Base-by-base conservation (phyloP, 1,284 basidiomycete species). In the Abortiporus biennis region DNA sequence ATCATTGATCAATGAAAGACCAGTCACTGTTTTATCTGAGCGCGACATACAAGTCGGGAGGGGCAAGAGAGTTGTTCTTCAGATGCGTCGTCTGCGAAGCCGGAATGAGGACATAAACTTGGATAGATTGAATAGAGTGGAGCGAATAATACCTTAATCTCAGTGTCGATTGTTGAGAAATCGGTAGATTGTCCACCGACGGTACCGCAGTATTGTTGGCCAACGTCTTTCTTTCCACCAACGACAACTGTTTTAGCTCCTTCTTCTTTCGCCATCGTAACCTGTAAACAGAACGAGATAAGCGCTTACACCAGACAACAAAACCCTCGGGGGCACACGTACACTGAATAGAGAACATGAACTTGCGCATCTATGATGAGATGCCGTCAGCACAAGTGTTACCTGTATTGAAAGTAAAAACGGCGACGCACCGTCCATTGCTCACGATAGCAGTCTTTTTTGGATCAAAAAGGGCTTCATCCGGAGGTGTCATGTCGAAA, bases 341-440 rank as follows among this genome's bases (percentile, higher is more conserved):
- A 78, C 76, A 44, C 71, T 73, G 59, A 78, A 79, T 27, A 80
- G 55, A 3, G 76, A 71, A 57, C 78, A 80, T n/a, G 78, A 79
- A 51, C 74, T 77, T 22, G 63, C 63, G 44, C 65, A 66, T 42
- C 64, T 59, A 38, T 43, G 43, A 33, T 27, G n/a, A 24, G 27
- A n/a, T 13, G 36, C 15, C 13, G 15, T 17, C 9, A 29, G 27
- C 27, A 9, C n/a, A 29, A 29, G 27, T n/a, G 27, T n/a, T 8
- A 29, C 8, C 9, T n/a, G 27, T 9, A 29, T 9, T 9, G n/a
- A 29, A 29, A 8, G n/a, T 9, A 8, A 29, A 29, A 29, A 29
- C 24, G 22, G 17, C n/a, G 11, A 47, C 56, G 38, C 37, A 68
- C 66, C 70, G 60, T 46, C 74, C 76, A 49, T 80, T 80, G n/a